phyloP scores from a whole-genome alignment of 2,329 filamentous ascomycete genomes.

The Xylaria multiplex region DNA sequence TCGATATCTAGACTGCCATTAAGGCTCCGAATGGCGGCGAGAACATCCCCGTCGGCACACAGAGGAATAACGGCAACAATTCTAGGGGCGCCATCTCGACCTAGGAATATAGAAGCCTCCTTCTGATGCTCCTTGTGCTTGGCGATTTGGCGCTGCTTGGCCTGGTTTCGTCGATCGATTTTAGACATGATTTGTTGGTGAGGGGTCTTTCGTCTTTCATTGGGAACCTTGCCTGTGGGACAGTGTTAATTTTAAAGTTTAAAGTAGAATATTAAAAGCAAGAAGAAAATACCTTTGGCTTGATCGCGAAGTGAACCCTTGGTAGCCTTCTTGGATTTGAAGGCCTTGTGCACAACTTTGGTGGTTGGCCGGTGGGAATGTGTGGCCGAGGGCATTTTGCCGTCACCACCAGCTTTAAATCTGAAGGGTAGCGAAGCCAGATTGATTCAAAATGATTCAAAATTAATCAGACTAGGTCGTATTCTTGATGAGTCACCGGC shows the following conservation, averaged over 20 bases:
- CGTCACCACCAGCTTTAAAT: slow-evolving; percentile 82
- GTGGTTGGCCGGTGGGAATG: slow-evolving; percentile 95
- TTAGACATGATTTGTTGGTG: slow-evolving; percentile 99
- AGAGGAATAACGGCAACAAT: slow-evolving; percentile 90
- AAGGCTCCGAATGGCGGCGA: slow-evolving; percentile 73
- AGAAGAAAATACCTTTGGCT: slow-evolving; percentile 72
- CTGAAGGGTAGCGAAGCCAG: slow-evolving; percentile 81
- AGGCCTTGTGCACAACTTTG: slow-evolving; percentile 86
- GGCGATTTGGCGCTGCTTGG: slow-evolving; percentile 84
- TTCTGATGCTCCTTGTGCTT: slow-evolving; percentile 87
- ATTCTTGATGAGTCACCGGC: slow-evolving; percentile 14
- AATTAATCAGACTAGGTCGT: slow-evolving; percentile 56
- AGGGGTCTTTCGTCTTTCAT: slow-evolving; percentile 87
- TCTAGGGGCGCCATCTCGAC: slow-evolving; percentile 84
- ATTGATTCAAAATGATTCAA: slow-evolving; percentile 49
- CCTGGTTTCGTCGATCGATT: slow-evolving; percentile 92
- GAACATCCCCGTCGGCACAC: slow-evolving; percentile 75
- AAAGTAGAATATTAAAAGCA: background rate
- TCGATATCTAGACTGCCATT: slow-evolving; percentile 85
- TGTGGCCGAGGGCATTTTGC: slow-evolving; percentile 77
- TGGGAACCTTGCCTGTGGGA: slow-evolving; percentile 76
- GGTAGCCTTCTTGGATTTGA: slow-evolving; percentile 90
- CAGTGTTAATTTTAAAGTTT: background rate
- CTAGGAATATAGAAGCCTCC: slow-evolving; percentile 83
- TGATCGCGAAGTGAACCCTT: slow-evolving; percentile 87